Percentiles rank a stretch among this genome's conserved stretches.
phyloP scores from a whole-genome alignment of 352 stramenopile genomes.

The Phytophthora gonapodyides region DNA sequence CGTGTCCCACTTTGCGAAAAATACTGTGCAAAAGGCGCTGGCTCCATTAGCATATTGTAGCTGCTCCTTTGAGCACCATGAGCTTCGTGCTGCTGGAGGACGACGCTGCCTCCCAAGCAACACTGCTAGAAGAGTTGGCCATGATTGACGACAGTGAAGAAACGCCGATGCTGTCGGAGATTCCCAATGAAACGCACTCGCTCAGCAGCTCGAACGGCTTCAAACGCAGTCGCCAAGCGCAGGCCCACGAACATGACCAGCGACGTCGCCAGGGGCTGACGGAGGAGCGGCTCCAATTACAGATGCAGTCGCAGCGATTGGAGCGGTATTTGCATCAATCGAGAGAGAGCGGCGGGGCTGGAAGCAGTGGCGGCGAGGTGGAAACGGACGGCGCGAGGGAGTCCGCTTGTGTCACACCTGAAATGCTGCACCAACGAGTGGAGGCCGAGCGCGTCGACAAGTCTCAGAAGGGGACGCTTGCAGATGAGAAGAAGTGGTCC shows the following conservation, averaged over 20 bases:
- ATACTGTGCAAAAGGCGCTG: background rate
- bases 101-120: background rate
- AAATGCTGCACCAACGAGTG: conserved; percentile 18
- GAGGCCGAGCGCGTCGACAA: conserved; percentile 22
- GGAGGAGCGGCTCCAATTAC: conserved; percentile 28
- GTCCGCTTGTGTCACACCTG: conserved; percentile 14
- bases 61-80: conserved; percentile 18
- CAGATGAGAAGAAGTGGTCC: conserved; percentile 26
- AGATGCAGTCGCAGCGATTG: conserved; percentile 33
- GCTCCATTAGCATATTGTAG: conserved; percentile 4
- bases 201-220: background rate
- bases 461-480: conserved; percentile 25
- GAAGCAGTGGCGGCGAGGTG: background rate
- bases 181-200: conserved; percentile 6
- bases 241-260: conserved; percentile 26
- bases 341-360: conserved; percentile 4
- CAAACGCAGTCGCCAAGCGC: conserved; percentile 17
- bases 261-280: conserved; percentile 24
- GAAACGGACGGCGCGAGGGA: conserved; percentile 2
- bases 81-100: conserved; percentile 26
- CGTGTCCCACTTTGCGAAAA: no score
- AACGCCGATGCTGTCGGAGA: conserved; percentile 10
- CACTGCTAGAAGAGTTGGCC: conserved; percentile 16
- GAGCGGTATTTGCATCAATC: conserved; percentile 21
- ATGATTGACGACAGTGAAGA: conserved; percentile 22